These are phyloP conservation scores for Microbotryum scabiosae DNA, from an alignment of 1,284 basidiomycete species.

Conservation along the genomic window DNA sequence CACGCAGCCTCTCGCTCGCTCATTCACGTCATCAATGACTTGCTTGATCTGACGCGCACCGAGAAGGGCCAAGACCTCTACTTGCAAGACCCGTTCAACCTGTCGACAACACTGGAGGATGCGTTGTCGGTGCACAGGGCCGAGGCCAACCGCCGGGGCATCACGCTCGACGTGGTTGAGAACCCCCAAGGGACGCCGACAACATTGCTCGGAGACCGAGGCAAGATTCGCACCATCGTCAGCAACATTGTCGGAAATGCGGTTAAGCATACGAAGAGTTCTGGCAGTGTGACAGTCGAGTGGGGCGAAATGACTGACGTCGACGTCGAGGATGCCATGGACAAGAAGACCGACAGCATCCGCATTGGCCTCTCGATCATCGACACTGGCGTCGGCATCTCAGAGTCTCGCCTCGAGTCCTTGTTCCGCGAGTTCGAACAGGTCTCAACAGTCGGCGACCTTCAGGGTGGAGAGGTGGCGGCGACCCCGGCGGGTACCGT, in stretches of 20 bases:
- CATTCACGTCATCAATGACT: conserved; percentile 72
- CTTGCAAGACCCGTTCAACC: conserved; percentile 72
- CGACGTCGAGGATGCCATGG: conserved; percentile 23
- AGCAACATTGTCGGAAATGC: conserved; percentile 78
- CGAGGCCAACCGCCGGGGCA: conserved; percentile 60
- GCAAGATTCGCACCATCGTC: conserved; percentile 68
- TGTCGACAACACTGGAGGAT: conserved; percentile 59
- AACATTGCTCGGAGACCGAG: conserved; percentile 38
- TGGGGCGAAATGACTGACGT: conserved; percentile 33
- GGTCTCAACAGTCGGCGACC: conserved; percentile 42
- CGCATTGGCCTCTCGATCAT: conserved; percentile 45
- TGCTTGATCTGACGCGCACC: conserved; percentile 71
- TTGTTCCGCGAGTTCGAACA: conserved; percentile 84
- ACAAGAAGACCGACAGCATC: conserved; percentile 43
- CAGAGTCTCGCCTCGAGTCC: conserved; percentile 60
- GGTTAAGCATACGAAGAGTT: conserved; percentile 61
- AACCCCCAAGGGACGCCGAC: conserved; percentile 31
- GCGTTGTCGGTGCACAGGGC: conserved; percentile 53
- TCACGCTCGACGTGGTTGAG: conserved; percentile 54
- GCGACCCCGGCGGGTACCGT: conserved; percentile 3
- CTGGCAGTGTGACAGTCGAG: conserved; percentile 44
- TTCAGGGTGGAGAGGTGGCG: conserved; percentile 7
- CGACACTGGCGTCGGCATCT: conserved; percentile 52
- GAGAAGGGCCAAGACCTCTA: conserved; percentile 72
- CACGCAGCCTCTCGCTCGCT: conserved; percentile 62